These are phyloP conservation scores for Rhododendron vialii DNA, from an alignment of 148 eudicot species.

Conservation along the genomic window DNA sequence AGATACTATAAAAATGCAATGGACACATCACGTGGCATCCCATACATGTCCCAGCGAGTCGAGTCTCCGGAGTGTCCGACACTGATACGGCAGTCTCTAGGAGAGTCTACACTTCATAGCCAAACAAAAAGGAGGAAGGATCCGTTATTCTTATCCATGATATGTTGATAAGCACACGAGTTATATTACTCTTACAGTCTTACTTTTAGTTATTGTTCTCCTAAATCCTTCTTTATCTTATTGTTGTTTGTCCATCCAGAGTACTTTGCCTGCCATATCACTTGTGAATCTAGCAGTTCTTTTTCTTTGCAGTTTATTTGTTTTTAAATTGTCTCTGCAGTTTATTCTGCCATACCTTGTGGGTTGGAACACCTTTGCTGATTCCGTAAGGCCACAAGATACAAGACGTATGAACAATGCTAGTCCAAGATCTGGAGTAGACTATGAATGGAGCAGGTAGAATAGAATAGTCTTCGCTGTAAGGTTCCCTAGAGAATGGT, in stretches of 20 bases:
- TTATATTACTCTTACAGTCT: not conserved
- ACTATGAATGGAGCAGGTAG: constrained; percentile 89
- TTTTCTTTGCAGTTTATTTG: not conserved
- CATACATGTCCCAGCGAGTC: not conserved
- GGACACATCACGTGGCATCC: not conserved
- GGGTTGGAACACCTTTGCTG: constrained; percentile 80
- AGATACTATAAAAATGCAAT: no score
- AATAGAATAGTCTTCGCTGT: not conserved
- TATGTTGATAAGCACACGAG: not conserved
- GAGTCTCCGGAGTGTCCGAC: not conserved
- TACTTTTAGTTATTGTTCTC: not conserved
- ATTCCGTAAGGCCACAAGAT: constrained; percentile 57
- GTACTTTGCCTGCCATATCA: not conserved
- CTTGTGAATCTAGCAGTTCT: constrained; percentile 43
- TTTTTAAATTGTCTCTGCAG: constrained; percentile 46
- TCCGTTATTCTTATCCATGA: not conserved
- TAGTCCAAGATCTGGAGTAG: constrained; percentile 47
- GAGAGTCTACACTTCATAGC: not conserved
- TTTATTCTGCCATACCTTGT: constrained; percentile 75
- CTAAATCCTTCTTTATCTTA: not conserved
- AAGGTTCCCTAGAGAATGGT: not conserved
- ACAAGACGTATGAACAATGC: constrained; percentile 36
- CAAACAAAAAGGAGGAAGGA: not conserved
- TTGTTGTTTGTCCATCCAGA: not conserved
- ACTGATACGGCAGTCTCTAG: not conserved